Evolutionary conservation across 1,284 basidiomycete genomes (phyloP).

Genomic region (Retiboletus flavoniger): DNA sequence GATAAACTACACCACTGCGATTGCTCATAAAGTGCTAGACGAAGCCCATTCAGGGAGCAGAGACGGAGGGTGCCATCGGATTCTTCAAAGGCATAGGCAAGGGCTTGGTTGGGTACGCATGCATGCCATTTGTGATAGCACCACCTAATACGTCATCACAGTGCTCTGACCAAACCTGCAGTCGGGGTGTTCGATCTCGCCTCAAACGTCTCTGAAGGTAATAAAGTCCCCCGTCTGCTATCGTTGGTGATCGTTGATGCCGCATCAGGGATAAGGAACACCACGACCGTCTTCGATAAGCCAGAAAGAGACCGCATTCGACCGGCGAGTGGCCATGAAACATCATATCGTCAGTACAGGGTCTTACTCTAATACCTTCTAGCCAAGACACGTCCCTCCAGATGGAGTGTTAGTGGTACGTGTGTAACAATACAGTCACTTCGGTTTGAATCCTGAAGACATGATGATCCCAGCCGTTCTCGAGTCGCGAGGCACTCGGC

Average conservation of each 20-base stretch:
- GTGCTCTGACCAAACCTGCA: conserved; percentile 93
- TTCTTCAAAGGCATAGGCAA: conserved; percentile 99
- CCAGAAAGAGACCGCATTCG: conserved; percentile 88
- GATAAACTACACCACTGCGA: not conserved
- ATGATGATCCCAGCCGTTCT: conserved; percentile 65
- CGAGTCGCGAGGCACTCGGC: conserved; percentile 85
- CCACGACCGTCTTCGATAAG: conserved; percentile 96
- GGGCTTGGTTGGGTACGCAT: conserved; percentile 84
- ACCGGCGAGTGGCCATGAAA: conserved; percentile 48
- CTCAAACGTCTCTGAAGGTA: conserved; percentile 93
- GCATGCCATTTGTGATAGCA: conserved; percentile 6
- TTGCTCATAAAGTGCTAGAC: conserved; percentile 46
- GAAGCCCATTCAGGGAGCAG: conserved; percentile 96
- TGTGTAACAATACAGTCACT: conserved; percentile 18
- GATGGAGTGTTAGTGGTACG: conserved; percentile 85
- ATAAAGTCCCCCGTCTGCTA: not conserved
- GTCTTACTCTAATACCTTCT: conserved; percentile 1
- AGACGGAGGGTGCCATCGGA: conserved; percentile 89
- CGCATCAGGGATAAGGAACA: conserved; percentile 81
- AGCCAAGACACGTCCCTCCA: conserved; percentile 84
- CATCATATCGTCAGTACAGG: not conserved
- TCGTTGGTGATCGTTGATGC: conserved; percentile 7
- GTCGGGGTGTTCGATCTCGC: conserved; percentile 97
- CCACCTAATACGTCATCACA: conserved; percentile 35
- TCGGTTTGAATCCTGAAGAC: conserved; percentile 4